Conservation (phyloP, 345 rosid genomes). For the Citrus cavaleriei region DNA sequence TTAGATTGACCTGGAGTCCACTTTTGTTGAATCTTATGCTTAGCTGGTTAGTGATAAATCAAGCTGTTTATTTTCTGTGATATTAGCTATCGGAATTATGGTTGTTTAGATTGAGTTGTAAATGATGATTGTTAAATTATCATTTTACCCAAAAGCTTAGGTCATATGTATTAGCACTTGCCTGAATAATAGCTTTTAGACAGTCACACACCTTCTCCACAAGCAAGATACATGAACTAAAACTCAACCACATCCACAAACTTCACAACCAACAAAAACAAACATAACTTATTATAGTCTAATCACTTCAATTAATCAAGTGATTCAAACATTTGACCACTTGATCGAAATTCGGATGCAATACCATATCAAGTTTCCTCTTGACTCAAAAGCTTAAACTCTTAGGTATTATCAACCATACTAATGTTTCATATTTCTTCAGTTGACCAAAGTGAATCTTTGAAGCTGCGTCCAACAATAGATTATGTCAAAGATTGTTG, state of each 20-base stretch:
- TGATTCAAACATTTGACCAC: neutral
- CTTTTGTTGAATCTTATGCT: neutral
- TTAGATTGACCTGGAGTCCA: slow-evolving; percentile 70
- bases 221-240: neutral
- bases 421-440: slow-evolving; percentile 17
- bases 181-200: neutral
- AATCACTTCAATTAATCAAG: neutral
- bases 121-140: neutral
- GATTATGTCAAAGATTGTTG: slow-evolving; percentile 44
- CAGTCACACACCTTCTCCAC: neutral
- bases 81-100: neutral
- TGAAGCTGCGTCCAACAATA: slow-evolving; percentile 83
- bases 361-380: neutral
- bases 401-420: neutral
- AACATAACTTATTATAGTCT: neutral
- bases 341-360: neutral
- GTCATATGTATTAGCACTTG: neutral
- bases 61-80: neutral
- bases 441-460: slow-evolving; percentile 86
- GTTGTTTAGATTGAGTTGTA: neutral
- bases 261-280: neutral
- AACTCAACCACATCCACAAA: neutral
- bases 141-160: neutral
- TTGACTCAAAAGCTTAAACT: neutral
- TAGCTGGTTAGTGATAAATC: neutral